phyloP scores from a whole-genome alignment of 2,329 filamentous ascomycete species.

The Ophiostoma australiae region DNA sequence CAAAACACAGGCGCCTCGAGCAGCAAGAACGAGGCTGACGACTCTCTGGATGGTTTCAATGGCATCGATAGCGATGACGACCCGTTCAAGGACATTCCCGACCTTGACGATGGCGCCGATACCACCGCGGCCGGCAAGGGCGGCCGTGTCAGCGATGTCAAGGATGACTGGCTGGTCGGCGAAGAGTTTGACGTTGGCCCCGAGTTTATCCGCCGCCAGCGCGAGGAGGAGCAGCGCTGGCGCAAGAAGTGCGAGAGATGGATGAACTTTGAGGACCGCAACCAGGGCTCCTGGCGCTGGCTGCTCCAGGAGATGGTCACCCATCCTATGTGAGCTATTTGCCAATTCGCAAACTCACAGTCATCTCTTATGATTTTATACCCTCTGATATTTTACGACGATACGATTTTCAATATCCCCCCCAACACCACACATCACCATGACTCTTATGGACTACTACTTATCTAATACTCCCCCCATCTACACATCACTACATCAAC shows the following conservation, averaged over 20 bases:
- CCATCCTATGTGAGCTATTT: conserved; percentile 22
- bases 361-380: conserved; percentile 4
- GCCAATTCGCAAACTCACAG: background rate
- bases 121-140: conserved; percentile 47
- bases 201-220: conserved; percentile 82
- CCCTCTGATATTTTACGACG: conserved; percentile 2
- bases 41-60: conserved; percentile 60
- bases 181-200: conserved; percentile 98
- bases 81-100: conserved; percentile 90
- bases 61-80: conserved; percentile 82
- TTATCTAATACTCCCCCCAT: conserved; percentile 11
- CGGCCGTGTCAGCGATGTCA: conserved; percentile 36
- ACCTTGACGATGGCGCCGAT: conserved; percentile 68
- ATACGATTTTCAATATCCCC: background rate
- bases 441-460: background rate
- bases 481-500: conserved; percentile 6
- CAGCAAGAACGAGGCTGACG: conserved; percentile 45
- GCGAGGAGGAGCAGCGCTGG: conserved; percentile 91
- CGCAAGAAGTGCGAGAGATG: conserved; percentile 80
- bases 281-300: conserved; percentile 70
- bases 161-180: conserved; percentile 78
- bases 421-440: background rate
- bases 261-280: conserved; percentile 57
- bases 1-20: conserved; percentile 24
- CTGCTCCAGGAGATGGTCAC: conserved; percentile 58